Evolutionary conservation across 129 eudicot species (phyloP), one percentile per base, ranked within the genome.

Genomic region (Tagetes erecta): DNA sequence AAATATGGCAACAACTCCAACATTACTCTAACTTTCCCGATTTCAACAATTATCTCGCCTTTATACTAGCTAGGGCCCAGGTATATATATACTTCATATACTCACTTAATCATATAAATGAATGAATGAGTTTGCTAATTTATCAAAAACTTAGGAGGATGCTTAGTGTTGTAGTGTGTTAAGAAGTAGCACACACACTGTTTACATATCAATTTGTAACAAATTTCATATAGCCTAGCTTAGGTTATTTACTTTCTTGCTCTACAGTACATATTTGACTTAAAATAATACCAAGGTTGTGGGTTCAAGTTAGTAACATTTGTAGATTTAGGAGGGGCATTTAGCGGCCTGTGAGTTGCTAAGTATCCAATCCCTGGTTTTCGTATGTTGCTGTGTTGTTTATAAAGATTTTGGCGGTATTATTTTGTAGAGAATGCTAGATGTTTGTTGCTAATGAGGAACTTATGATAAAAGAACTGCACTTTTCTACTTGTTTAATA

Each of bases 1-100:
- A 86, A 86, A 91, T 94, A 75, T 86, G 87, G 91, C 94, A 91
- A 78, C 92, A 86, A 78, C 96, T 94, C 9, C 89, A 91, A 38
- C 99, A 88, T 84, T 91, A 91, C 79, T 85, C 99, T 37, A 90
- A 85, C 80, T 82, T 83, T 64, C 97, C 99, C 40, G 99, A 94
- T 85, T 94, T 94, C 77, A 94, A 94, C 79, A 94, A 94, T 64
- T 91, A 94, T 50, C 99, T 94, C 44, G 86, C 96, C 51, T 94
- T 91, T 77, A 94, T 94, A 69, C 83, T 94, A 46, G 87, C 99
- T 9, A 89, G 85, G 50, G 97, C 96, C 44, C 86, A 91, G 91
- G 99, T 94, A 49, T 42, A 14, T 51, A 30, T 38, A 20, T 20
- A 20, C 27, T 20, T 20, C 27, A 20, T 20, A 20, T 20, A 20